Base-by-base conservation (phyloP, 2,329 filamentous ascomycete genomes). In the Incumbomyces delicatus region DNA sequence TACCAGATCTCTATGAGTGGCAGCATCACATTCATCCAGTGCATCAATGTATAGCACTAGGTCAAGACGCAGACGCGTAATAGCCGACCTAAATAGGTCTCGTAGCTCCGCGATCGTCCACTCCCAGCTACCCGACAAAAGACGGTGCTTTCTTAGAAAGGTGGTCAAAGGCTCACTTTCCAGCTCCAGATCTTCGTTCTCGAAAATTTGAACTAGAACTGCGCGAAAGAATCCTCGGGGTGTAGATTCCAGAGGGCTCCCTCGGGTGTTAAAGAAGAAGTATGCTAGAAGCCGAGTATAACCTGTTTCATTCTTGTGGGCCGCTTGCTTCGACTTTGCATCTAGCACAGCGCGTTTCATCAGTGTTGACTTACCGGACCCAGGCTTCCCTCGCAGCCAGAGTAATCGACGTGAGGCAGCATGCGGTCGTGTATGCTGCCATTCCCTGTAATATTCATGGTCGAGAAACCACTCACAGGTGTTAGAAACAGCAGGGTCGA, bases 181-280 rank as follows among this genome's bases (percentile, higher is more conserved):
- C 6, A 39, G 14, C 12, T 39, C 14, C 6, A 39, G 36, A 39
- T 6, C 18, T 39, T 39, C 14, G n/a, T 39, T 17, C 14, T 35
- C 6, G 22, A 43, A 52, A 4, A 57, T 44, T 32, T 57, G 53
- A 27, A 44, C 46, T 4, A 57, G 29, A 10, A 57, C 46, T 1
- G 52, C 51, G 32, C 55, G 45, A 2, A 56, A 41, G 49, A 57
- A 50, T 0, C 53, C 53, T 6, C 51, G 34, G 1, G 52, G 42
- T 12, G 44, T 52, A 2, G 32, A 39, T 41, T 54, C 53, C 22
- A 56, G 10, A n/a, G 52, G 46, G 11, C 42, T 40, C 6, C 49
- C 52, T 32, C 47, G 47, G 2, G 48, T 47, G 7, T 20, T 52
- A 32, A 57, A 57, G 46, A 56, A 56, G 42, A 57, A 56, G 11